A percentile compares a stretch with the other conserved stretches of the same genome.
These are phyloP conservation scores for Kwoniella bestiolae DNA, from an alignment of 768 basidiomycete genomes.

Conservation along the genomic window DNA sequence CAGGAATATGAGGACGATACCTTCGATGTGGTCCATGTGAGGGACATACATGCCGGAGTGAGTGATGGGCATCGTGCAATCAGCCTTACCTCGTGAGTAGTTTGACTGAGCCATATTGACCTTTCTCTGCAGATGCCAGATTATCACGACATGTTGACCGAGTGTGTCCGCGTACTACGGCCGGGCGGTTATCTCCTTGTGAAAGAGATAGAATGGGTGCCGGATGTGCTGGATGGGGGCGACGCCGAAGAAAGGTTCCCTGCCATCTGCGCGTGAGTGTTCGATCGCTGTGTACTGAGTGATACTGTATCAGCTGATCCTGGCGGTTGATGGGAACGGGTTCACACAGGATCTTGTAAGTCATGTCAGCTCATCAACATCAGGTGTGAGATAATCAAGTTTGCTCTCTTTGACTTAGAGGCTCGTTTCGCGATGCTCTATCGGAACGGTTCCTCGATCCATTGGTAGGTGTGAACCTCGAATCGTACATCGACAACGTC, in stretches of 20 bases:
- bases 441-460: constrained; percentile 22
- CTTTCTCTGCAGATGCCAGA: constrained; percentile 31
- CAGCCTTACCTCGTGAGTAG: too few species aligned
- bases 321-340: too few species aligned
- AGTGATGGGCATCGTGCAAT: constrained; percentile 6
- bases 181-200: constrained; percentile 25
- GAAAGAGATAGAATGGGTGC: constrained; percentile 22
- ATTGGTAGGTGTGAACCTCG: constrained; percentile 12
- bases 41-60: constrained; percentile 26
- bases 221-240: not conserved
- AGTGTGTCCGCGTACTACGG: constrained; percentile 17
- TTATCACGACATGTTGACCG: constrained; percentile 11
- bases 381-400: too few species aligned
- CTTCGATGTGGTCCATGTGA: constrained; percentile 26
- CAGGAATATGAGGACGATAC: constrained; percentile 16
- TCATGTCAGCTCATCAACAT: too few species aligned
- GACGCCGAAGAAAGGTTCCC: constrained; percentile 19
- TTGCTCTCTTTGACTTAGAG: not conserved
- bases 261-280: constrained; percentile 16
- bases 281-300: not conserved
- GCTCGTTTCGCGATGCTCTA: constrained; percentile 13
- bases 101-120: too few species aligned
- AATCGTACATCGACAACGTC: constrained; percentile 15
- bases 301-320: too few species aligned
- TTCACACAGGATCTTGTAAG: not conserved